Evolutionary conservation across 169 alveolate species (phyloP), one percentile per base, ranked within the genome.

Genomic region (Plasmodium sp.): DNA sequence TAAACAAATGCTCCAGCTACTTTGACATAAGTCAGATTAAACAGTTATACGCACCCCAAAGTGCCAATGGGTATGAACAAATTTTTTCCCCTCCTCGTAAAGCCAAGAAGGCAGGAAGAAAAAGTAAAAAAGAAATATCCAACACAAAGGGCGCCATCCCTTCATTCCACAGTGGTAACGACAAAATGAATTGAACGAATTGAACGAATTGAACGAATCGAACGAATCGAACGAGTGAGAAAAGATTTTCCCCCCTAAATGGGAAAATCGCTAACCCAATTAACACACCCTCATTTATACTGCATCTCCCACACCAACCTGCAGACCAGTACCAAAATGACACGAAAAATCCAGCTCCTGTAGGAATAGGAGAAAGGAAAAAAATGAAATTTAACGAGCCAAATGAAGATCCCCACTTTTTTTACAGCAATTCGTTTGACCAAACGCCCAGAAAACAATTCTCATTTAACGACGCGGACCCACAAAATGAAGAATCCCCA

Each of bases 11-110:
- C 62, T 16, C 94, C 22, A 90, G 51, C 58, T 90, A 90, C 74
- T 80, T 90, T 62, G 83, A 90, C 58, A 33, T 80, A 80, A 90
- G 39, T 67, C 34, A 90, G 33, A 80, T 90, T 80, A 90, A 90
- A 54, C 58, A 79, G 36, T 67, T 80, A 58, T 80, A 34, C 48
- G 51, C 82, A 31, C 41, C 27, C 27, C 51, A 79, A 80, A 90
- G 74, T 67, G 62, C 31, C 41, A n/a, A 88, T 43, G 62, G 71
- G 14, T 90, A 79, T 67, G 94, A 90, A 27, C 71, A 90, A 6
- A 80, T 80, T 90, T 90, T 90, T 90, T 56, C 74, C 82, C 33
- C 22, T 0, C 18, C 36, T 43, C 62, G 41, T 71, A 34, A 22
- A 12, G 83, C 31, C 67, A 9, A 81, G 12, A 81, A 27, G 36